Evolutionary conservation across 1,284 basidiomycete genomes (phyloP).

Genomic region (Afroboletus lepidellus): DNA sequence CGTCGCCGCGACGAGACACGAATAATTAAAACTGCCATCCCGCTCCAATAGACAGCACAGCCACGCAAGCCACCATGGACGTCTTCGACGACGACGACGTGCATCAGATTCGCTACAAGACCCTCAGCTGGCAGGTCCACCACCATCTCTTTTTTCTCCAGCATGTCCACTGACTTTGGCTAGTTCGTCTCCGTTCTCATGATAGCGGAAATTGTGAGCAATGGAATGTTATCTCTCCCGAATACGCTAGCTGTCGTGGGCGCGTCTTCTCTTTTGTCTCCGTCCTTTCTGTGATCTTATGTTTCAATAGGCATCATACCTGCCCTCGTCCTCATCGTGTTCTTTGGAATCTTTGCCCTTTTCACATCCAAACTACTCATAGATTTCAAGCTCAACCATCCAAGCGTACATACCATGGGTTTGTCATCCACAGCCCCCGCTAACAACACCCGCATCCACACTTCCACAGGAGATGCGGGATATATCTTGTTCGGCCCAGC

Average conservation of each 20-base stretch:
- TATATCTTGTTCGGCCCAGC: conserved; percentile 50
- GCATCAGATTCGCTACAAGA: background rate
- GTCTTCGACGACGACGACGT: background rate
- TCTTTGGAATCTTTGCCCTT: conserved; percentile 52
- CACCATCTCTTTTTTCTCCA: background rate
- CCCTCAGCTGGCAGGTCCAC: background rate
- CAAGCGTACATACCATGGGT: conserved; percentile 45
- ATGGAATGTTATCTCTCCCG: background rate
- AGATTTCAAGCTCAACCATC: conserved; percentile 50
- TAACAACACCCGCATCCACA: background rate
- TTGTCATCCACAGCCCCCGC: background rate
- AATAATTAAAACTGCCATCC: background rate
- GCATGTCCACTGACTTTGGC: background rate
- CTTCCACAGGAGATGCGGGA: conserved; percentile 48
- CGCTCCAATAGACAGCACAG: background rate
- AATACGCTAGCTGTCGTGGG: background rate
- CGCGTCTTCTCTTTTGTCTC: background rate
- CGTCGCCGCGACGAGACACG: background rate
- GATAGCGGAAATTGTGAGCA: background rate
- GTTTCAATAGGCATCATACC: background rate
- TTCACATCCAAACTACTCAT: conserved; percentile 37
- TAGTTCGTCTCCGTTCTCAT: background rate
- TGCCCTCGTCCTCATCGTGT: conserved; percentile 43
- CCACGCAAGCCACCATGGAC: background rate
- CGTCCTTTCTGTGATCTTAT: background rate